Evolutionary conservation across 1,139 yeast genomes (phyloP).

Genomic region (Kodamaea arcana): DNA sequence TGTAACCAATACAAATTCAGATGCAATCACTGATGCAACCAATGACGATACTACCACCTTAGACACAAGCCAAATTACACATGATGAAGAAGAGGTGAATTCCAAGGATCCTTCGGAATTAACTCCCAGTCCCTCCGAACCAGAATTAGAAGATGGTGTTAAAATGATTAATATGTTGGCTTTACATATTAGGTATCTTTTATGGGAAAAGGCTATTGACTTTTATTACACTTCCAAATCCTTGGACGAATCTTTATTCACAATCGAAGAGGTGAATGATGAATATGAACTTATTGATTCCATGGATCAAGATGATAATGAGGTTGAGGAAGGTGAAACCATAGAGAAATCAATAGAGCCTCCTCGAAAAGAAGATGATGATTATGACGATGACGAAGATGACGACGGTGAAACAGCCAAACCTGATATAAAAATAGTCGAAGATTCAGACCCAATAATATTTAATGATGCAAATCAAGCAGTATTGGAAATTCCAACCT

Average conservation of each 20-base stretch:
- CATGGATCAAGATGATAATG: conserved; percentile 17
- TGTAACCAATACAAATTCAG: background rate
- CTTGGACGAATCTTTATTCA: conserved; percentile 23
- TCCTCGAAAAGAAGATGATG: conserved; percentile 37
- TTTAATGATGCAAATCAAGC: conserved; percentile 27
- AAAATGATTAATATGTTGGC: conserved; percentile 53
- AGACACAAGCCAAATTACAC: too few relatives aligned
- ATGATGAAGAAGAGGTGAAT: too few relatives aligned
- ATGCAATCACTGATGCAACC: background rate
- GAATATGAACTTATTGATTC: conserved; percentile 38
- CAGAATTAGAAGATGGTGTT: conserved; percentile 44
- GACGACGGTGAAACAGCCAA: conserved; percentile 23
- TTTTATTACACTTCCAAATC: conserved; percentile 34
- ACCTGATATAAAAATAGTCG: conserved; percentile 1
- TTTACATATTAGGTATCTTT: conserved; percentile 59
- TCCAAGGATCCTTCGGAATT: conserved; percentile 3
- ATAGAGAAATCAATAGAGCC: conserved; percentile 16
- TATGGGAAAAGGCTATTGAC: conserved; percentile 75
- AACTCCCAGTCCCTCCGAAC: conserved; percentile 14
- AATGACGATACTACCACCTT: background rate
- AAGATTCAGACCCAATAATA: conserved; percentile 10
- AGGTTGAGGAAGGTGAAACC: conserved; percentile 17
- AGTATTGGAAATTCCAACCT: conserved; percentile 29
- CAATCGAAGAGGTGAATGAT: conserved; percentile 33
- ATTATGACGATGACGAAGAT: conserved; percentile 37